Evolutionary conservation across 1,284 basidiomycete genomes (phyloP), one percentile per base, ranked within the genome.

Genomic region (Takashimella koratensis): DNA sequence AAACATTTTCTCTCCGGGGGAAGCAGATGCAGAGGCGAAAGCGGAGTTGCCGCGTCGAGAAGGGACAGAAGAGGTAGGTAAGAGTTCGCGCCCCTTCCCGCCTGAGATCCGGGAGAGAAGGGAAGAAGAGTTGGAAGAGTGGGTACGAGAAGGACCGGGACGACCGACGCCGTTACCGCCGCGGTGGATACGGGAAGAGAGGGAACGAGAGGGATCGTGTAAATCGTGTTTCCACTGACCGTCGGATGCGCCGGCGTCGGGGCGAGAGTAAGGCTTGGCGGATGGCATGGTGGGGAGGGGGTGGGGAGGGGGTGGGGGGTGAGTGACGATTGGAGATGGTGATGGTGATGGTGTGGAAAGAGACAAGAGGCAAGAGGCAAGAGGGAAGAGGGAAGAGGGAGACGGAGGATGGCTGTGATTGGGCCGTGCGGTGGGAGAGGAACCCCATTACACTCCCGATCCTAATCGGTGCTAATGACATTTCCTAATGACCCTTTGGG

Each of bases 141-240:
- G 43, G 4, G 57, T 42, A 2, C 47, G 21, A 13, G 60, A 40
- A 12, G 49, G 8, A 36, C 30, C 30, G 30, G 60, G 30, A 12
- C 46, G 8, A 36, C 30, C 30, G 30, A 36, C 16, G 8, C 30
- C 30, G 41, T 30, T 21, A 53, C 43, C 6, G 57, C n/a, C 10
- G 19, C 3, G 27, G 53, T 54, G 11, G 45, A 63, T 41, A 3
- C 63, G 54, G n/a, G 61, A 56, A 2, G 67, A 53, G 27, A 66
- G 59, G 3, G 63, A 46, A 41, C 44, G 53, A 50, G 48, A 46
- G 41, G 39, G 41, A 36, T 62, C 49, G 54, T 70, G 61, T 19
- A 73, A 59, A 52, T 75, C 73, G 56, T 75, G 73, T 53, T 65
- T 73, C 73, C 73, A 75, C 42, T 52, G 42, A 12, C 61, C 62